Base-by-base conservation (phyloP, 148 eudicot genomes). In the Chenopodium suecicum region DNA sequence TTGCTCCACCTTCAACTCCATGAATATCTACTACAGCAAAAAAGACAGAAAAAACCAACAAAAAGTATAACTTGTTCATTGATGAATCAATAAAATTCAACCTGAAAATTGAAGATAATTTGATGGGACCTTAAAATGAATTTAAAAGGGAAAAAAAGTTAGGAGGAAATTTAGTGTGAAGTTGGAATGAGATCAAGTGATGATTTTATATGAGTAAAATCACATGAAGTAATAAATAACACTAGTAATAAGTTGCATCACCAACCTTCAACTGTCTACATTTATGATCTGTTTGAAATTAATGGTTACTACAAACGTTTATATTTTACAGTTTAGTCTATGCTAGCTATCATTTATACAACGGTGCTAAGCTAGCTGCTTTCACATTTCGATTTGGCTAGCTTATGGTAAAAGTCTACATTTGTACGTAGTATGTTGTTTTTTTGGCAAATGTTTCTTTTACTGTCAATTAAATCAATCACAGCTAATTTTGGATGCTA, bases 1-100 rank as follows among this genome's bases (percentile, higher is more conserved):
- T 86, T 7, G 95, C 82, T 78, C 81, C 84, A 22, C 94, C 98
- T 48, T 82, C 66, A 76, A 86, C 89, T 74, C 91, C 95, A 85
- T 78, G 75, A 76, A 92, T 88, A 82, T 86, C 86, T 69, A 83
- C 84, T 69, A 83, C 90, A 73, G 77, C 83, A 81, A 77, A 76
- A 76, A 89, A 22, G 0, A 88, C 19, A 70, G 88, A 79, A 79
- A 78, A 74, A 22, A 63, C 58, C 1, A 79, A 1, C 31, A 86
- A 12, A 47, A 14, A 19, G 31, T 56, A 14, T 54, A 44, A 67
- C n/a, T 58, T 83, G 0, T 69, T 29, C 74, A 74, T 76, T 70
- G 75, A 9, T 72, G 64, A 52, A 22, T 41, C 2, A 17, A n/a
- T 50, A 1, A 34, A 5, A 7, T 58, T 41, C 44, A 48, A 66